Evolutionary conservation across 768 basidiomycete genomes (phyloP).

Genomic region (Paxillus involutus): DNA sequence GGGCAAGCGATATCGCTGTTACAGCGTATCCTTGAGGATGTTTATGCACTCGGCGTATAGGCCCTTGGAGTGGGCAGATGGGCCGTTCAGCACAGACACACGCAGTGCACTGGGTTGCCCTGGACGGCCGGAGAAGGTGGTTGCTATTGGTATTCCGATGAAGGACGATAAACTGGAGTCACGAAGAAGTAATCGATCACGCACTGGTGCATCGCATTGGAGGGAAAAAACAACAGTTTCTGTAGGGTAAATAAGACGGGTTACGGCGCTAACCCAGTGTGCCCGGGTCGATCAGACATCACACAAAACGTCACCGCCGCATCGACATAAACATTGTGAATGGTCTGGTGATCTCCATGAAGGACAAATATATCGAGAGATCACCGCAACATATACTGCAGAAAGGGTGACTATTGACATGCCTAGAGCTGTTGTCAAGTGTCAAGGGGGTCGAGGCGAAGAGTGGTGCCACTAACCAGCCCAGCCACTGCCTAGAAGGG

Average conservation of each 20-base stretch:
- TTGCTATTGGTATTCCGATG: background rate
- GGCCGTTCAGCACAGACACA: background rate
- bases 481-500: background rate
- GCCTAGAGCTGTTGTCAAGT: too few relatives aligned
- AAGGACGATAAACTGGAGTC: background rate
- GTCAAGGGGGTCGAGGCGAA: too few relatives aligned
- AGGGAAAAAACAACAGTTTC: background rate
- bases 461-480: background rate
- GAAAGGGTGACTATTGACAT: too few relatives aligned
- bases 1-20: background rate
- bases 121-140: background rate
- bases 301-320: background rate
- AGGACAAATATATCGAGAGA: too few relatives aligned
- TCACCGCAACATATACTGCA: too few relatives aligned
- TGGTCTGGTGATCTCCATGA: too few relatives aligned
- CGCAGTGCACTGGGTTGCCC: conserved; percentile 6
- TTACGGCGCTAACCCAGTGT: background rate
- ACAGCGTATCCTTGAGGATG: background rate
- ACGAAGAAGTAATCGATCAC: background rate
- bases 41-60: background rate
- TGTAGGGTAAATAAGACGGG: background rate
- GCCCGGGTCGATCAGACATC: background rate
- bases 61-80: background rate
- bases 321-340: too few relatives aligned
- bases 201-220: background rate